Evolutionary conservation across 1,139 yeast species (phyloP).

Genomic region (Protomyces inouyei): DNA sequence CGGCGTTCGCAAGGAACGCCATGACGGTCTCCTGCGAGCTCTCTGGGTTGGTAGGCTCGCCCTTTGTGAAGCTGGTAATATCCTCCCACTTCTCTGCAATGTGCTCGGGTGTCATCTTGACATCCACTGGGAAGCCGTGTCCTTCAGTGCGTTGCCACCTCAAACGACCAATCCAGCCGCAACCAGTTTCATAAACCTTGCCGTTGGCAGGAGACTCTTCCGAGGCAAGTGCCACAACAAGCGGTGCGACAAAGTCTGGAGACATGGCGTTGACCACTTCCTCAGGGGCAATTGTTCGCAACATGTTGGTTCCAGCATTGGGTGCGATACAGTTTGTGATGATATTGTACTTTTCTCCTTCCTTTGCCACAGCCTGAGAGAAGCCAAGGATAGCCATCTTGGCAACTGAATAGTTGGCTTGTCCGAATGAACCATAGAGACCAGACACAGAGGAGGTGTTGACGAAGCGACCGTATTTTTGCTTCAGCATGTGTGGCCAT

Average conservation of each 20-base stretch:
- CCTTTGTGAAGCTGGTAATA: conserved; percentile 59
- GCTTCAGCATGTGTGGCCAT: conserved; percentile 81
- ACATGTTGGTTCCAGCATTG: conserved; percentile 97
- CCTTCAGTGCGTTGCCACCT: conserved; percentile 95
- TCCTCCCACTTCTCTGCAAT: conserved; percentile 62
- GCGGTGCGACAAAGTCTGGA: conserved; percentile 87
- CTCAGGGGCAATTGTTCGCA: conserved; percentile 74
- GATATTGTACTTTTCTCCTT: conserved; percentile 76
- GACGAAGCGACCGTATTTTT: conserved; percentile 74
- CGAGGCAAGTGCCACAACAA: conserved; percentile 69
- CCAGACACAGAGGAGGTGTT: conserved; percentile 95
- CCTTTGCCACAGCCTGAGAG: conserved; percentile 79
- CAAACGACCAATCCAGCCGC: conserved; percentile 93
- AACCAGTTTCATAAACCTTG: conserved; percentile 66
- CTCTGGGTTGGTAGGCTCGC: conserved; percentile 54
- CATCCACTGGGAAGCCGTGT: conserved; percentile 55
- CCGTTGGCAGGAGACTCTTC: conserved; percentile 69
- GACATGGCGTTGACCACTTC: conserved; percentile 77
- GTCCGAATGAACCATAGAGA: conserved; percentile 95
- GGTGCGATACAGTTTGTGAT: conserved; percentile 85
- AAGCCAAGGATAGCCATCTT: conserved; percentile 84
- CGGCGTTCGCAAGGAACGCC: conserved; percentile 67
- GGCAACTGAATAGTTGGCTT: conserved; percentile 92
- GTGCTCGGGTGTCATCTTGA: conserved; percentile 61
- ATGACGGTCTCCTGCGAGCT: conserved; percentile 71